Evolutionary conservation across 192 early-diverging fungal genomes (phyloP), one percentile per base, ranked within the genome.

Genomic region (Funneliformis mosseae): DNA sequence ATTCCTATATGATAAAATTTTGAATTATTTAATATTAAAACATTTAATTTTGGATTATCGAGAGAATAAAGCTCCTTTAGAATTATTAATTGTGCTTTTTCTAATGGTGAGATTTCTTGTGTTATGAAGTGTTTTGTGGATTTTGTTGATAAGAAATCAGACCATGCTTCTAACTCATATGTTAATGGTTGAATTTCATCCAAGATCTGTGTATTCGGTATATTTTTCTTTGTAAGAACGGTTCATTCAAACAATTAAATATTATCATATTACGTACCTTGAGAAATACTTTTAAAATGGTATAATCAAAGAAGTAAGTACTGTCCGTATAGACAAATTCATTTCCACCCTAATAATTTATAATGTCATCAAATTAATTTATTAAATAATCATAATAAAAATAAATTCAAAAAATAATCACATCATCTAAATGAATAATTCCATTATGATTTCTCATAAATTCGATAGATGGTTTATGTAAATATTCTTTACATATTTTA

Each of bases 1-100:
- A 83, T 86, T 21, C 85, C 85, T 5, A 86, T 25, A 42, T 86
- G 85, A 66, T 86, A 83, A 55, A 86, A 86, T 68, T 83, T 85
- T 14, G 83, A 85, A 27, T 81, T 74, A 33, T 86, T 85, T 27
- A 86, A 70, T 14, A 85, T 81, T 80, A 86, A 77, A 50, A 85
- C 85, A 7, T 83, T 76, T 38, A 86, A 28, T 21, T 55, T 6
- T 3, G 25, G 21, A 5, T 81, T 78, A 14, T 70, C 62, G 25
- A 80, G 39, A 0, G 63, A 48, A 21, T 73, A 79, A 46, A 85
- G 61, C 2, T 74, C 61, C 21, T 72, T 45, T 23, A 71, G 41
- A 7, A 85, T 38, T 0, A 64, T 69, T 27, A 71, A 74, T 12
- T 80, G 83, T 4, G 80, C 79, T n/a, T 66, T 45, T 4, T 10